Evolutionary conservation across 2,329 filamentous ascomycete genomes (phyloP), one percentile per base, ranked within the genome.

Genomic region (Colletotrichum lini): DNA sequence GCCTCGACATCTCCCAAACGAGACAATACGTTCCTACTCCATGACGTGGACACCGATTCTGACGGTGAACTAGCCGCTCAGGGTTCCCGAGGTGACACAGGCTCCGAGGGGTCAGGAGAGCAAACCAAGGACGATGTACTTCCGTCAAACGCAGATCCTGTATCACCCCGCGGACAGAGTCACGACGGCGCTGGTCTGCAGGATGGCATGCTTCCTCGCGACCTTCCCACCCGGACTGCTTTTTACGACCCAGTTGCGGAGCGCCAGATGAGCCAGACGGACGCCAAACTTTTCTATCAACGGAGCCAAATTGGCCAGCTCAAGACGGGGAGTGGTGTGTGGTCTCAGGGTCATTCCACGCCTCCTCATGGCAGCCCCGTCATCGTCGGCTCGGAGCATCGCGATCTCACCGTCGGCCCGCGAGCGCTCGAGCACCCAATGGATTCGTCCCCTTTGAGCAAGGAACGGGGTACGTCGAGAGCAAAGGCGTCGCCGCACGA

Each of bases 241-340:
- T 97, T 95, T 79, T 98, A 97, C 83, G 95, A 98, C 81, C 94
- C 96, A 78, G 92, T 96, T 63, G 93, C 94, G 64, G 96, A 99
- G 82, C 97, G 96, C 77, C 94, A 96, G 78, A 93, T 98, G 91
- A 97, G 93, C 78, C 95, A 98, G 81, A 92, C 94, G 35, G 96
- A 99, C 80, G 94, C 96, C 71, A 98, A 98, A 82, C 88, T 98
- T 73, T 97, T 98, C 84, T 99, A 98, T 81, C 96, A 98, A 83
- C 89, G 94, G 75, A 95, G 94, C 81, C 93, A 95, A 81, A 85
- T 91, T 69, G 92, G 92, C 73, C 79, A 81, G 67, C 78, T 77
- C 75, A 86, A 80, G 76, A 75, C 74, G 60, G 78, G 76, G 68
- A 81, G 75, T 70, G 80, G 76, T 68, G 79, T 75, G 68, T 84